Percentiles rank a stretch among this genome's conserved stretches.
phyloP scores from a whole-genome alignment of 306 rosid species.

The Senna tora region DNA sequence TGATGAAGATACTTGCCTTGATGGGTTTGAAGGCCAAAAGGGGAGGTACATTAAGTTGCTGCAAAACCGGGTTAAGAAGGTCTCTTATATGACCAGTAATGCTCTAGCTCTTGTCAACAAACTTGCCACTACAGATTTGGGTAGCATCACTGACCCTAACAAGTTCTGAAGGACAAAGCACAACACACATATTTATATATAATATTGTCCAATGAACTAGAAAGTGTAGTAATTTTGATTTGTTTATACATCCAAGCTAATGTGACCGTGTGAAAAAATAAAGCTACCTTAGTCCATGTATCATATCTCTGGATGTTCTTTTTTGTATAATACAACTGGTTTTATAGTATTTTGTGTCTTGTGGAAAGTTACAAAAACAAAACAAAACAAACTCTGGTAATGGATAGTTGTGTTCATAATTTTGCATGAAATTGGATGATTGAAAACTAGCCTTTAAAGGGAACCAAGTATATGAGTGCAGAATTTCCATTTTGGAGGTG shows the following conservation, averaged over 20 bases:
- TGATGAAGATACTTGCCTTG: conserved; percentile 59
- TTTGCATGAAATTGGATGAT: too few relatives aligned
- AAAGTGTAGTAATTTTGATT: neutral
- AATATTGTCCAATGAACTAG: neutral
- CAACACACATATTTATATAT: neutral
- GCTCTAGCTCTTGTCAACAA: conserved; percentile 71
- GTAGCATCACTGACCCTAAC: conserved; percentile 38
- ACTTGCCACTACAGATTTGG: conserved; percentile 56
- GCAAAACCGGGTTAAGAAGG: conserved; percentile 45
- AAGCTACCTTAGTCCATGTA: too few relatives aligned
- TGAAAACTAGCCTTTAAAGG: too few relatives aligned
- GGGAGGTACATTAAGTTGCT: conserved; percentile 40
- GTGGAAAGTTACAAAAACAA: too few relatives aligned
- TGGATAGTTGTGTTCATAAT: too few relatives aligned
- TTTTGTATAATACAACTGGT: too few relatives aligned
- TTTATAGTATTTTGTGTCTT: too few relatives aligned
- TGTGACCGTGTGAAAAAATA: too few relatives aligned
- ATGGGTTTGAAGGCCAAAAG: conserved; percentile 53
- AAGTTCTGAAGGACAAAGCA: conserved; percentile 8
- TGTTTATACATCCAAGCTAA: neutral
- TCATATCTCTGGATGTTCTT: too few relatives aligned
- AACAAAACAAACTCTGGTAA: too few relatives aligned
- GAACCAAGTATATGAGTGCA: too few relatives aligned
- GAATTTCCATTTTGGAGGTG: too few relatives aligned
- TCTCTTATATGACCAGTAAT: conserved; percentile 52